Evolutionary conservation across 352 stramenopile species (phyloP).

Genomic region (Phytophthora nicotianae): DNA sequence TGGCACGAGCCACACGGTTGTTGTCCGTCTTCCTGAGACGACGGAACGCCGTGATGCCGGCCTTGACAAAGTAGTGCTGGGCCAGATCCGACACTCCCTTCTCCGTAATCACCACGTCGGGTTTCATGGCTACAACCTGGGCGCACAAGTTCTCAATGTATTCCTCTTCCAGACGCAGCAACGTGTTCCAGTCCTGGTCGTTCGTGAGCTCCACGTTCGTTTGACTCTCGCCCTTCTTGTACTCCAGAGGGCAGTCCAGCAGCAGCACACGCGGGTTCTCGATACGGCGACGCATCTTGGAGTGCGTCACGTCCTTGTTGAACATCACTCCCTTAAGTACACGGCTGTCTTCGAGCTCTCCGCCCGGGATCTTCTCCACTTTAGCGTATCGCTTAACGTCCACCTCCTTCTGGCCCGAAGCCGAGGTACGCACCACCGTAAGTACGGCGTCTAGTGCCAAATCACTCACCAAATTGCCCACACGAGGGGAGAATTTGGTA

Average conservation of each 20-base stretch:
- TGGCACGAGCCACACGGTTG: constrained; percentile 97
- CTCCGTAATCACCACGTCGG: constrained; percentile 99
- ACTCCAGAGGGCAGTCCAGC: constrained; percentile 99
- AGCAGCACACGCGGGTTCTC: constrained; percentile 99
- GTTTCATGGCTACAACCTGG: constrained; percentile 98
- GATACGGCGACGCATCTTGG: constrained; percentile 98
- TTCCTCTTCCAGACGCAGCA: constrained; percentile 99
- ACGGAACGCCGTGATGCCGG: constrained; percentile 98
- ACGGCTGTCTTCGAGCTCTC: constrained; percentile 93
- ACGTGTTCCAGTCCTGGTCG: constrained; percentile 98
- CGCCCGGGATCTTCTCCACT: constrained; percentile 99
- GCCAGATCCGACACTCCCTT: constrained; percentile 99
- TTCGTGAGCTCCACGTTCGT: constrained; percentile 99
- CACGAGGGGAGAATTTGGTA: constrained; percentile 98
- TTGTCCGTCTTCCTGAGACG: constrained; percentile 99
- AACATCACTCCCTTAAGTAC: constrained; percentile 99
- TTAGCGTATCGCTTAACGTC: constrained; percentile 99
- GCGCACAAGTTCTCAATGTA: constrained; percentile 99
- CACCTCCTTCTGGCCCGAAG: constrained; percentile 93
- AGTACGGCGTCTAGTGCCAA: constrained; percentile 97
- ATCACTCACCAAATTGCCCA: constrained; percentile 97
- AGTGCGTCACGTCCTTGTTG: constrained; percentile 99
- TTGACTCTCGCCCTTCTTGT: constrained; percentile 99
- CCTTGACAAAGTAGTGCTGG: constrained; percentile 99
- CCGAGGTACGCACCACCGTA: constrained; percentile 91